Percentiles rank a stretch among this genome's conserved stretches.
Conservation (phyloP, 768 basidiomycete genomes). For the Leccinum boreale region DNA sequence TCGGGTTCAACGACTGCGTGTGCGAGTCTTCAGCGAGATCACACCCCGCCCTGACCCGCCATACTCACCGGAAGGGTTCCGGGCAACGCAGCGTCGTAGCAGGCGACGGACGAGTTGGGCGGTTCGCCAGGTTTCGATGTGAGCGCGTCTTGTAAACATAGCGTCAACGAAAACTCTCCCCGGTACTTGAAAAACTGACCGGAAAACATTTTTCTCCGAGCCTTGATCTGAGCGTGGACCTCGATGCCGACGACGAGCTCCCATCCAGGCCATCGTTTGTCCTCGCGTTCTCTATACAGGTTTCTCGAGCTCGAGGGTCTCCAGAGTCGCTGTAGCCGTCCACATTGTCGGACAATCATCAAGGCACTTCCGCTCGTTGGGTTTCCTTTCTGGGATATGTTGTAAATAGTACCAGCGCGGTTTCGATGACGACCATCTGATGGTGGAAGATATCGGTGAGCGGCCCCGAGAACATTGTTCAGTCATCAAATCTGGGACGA, state of each 20-base stretch:
- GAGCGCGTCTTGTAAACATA: conserved; percentile 32
- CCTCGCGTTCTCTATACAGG: conserved; percentile 11
- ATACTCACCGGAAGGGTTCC: conserved; percentile 83
- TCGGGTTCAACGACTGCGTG: conserved; percentile 47
- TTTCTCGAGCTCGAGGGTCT: neutral
- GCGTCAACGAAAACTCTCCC: neutral
- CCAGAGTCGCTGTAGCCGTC: conserved; percentile 16
- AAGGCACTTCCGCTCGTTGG: conserved; percentile 15
- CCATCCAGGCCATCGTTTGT: conserved; percentile 77
- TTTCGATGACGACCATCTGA: neutral
- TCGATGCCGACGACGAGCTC: conserved; percentile 91
- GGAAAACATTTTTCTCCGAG: conserved; percentile 87
- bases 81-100: conserved; percentile 88
- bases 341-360: conserved; percentile 22
- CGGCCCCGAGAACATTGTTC: neutral
- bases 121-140: conserved; percentile 45
- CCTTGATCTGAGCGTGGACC: conserved; percentile 92
- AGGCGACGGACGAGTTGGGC: conserved; percentile 72
- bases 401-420: neutral
- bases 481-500: neutral
- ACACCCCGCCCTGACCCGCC: neutral
- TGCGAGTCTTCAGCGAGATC: neutral
- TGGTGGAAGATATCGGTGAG: neutral
- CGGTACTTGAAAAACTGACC: conserved; percentile 33
- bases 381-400: neutral